Conservation (phyloP, 352 stramenopile genomes). For the Globisporangium radiosum region DNA sequence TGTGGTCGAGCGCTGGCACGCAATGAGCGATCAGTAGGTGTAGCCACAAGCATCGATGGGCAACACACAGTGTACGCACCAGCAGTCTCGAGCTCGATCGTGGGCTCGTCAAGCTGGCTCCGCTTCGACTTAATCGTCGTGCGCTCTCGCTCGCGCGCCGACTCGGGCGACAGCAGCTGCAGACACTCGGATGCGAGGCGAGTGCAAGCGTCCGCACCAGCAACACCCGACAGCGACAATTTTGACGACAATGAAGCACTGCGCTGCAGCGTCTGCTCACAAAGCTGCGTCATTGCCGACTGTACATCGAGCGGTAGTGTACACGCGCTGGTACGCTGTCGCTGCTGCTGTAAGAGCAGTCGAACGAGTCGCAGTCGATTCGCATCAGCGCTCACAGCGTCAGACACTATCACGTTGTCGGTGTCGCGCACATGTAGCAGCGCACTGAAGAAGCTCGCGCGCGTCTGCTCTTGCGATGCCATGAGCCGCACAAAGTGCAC, state of each 20-base stretch:
- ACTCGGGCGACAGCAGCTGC: neutral
- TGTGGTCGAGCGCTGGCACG: conserved; percentile 10
- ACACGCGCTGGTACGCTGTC: neutral
- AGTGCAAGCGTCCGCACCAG: neutral
- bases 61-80: neutral
- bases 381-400: too few relatives aligned
- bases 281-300: conserved; percentile 3
- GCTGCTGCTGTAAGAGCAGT: conserved; percentile 17
- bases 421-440: conserved; percentile 5
- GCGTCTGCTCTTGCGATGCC: conserved; percentile 23
- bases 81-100: neutral
- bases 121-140: neutral
- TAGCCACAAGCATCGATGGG: too few relatives aligned
- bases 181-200: conserved; percentile 7
- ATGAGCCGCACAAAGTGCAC: conserved; percentile 36
- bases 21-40: too few relatives aligned
- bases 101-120: neutral
- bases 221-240: too few relatives aligned
- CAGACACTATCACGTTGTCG: neutral
- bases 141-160: neutral
- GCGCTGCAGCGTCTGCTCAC: neutral
- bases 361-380: conserved; percentile 24
- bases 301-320: neutral
- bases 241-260: neutral
- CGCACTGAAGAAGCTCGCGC: conserved; percentile 21